These are phyloP conservation scores for Penicillium canariense DNA, from an alignment of 495 filamentous ascomycete species.

Conservation along the genomic window DNA sequence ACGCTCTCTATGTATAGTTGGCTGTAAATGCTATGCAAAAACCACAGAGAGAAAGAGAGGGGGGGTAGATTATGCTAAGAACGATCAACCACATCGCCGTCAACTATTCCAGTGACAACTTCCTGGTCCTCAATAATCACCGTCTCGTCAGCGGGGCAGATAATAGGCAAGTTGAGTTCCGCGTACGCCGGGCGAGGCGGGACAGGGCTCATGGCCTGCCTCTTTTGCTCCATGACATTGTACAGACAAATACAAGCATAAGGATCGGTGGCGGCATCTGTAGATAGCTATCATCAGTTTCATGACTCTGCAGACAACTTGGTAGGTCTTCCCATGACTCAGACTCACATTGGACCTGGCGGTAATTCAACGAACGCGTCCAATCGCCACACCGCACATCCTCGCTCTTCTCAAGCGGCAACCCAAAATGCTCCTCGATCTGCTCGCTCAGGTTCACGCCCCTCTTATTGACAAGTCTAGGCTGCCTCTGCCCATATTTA, in stretches of 20 bases:
- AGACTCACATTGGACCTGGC: conserved; percentile 70
- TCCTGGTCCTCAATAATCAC: conserved; percentile 10
- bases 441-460: conserved; percentile 65
- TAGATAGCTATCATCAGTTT: not conserved
- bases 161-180: conserved; percentile 62
- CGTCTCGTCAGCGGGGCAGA: conserved; percentile 12
- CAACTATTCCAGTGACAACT: not conserved
- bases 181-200: conserved; percentile 68
- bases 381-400: conserved; percentile 71
- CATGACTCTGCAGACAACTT: not conserved
- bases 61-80: not conserved
- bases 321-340: too few species aligned
- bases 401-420: conserved; percentile 73
- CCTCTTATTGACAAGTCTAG: conserved; percentile 59
- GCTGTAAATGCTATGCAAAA: not conserved
- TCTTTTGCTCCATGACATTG: conserved; percentile 63
- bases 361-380: conserved; percentile 54
- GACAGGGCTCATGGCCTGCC: conserved; percentile 59
- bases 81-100: conserved; percentile 5
- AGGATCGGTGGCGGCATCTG: conserved; percentile 80
- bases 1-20: not conserved
- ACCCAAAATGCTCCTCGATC: conserved; percentile 65
- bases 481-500: conserved; percentile 53
- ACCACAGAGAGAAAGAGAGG: not conserved
- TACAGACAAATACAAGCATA: conserved; percentile 78